These are phyloP conservation scores for Senecio squalidus DNA, from an alignment of 140 eudicot genomes.

Conservation along the genomic window DNA sequence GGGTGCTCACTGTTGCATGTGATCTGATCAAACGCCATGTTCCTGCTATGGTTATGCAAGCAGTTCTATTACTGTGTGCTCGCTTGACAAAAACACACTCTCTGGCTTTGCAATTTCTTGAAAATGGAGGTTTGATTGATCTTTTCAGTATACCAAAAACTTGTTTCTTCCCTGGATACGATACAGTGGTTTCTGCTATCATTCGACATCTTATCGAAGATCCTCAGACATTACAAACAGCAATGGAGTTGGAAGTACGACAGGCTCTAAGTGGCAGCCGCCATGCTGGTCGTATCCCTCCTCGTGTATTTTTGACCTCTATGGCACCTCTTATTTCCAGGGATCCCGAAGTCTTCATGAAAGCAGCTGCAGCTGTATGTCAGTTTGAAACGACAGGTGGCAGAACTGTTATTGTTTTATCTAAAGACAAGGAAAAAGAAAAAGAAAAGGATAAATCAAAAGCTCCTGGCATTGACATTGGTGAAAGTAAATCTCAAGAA, in stretches of 20 bases:
- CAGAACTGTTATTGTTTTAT: slow-evolving; percentile 55
- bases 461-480: slow-evolving; percentile 57
- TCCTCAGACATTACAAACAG: slow-evolving; percentile 94
- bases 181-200: slow-evolving; percentile 91
- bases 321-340: slow-evolving; percentile 92
- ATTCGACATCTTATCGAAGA: slow-evolving; percentile 94
- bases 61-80: slow-evolving; percentile 83
- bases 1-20: slow-evolving; percentile 62
- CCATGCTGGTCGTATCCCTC: slow-evolving; percentile 78
- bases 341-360: slow-evolving; percentile 87
- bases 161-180: slow-evolving; percentile 90
- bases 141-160: slow-evolving; percentile 79
- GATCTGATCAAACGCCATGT: slow-evolving; percentile 72
- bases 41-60: slow-evolving; percentile 94
- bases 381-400: slow-evolving; percentile 91
- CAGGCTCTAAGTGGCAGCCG: slow-evolving; percentile 79
- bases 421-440: slow-evolving; percentile 77
- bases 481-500: slow-evolving; percentile 74
- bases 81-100: slow-evolving; percentile 88
- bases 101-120: slow-evolving; percentile 75
- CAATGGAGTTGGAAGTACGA: slow-evolving; percentile 93
- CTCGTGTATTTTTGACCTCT: slow-evolving; percentile 76
- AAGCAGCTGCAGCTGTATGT: slow-evolving; percentile 79
- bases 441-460: slow-evolving; percentile 68
- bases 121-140: slow-evolving; percentile 73